Base-by-base conservation (phyloP, 2,329 filamentous ascomycete genomes). In the Sporothrix pallida region DNA sequence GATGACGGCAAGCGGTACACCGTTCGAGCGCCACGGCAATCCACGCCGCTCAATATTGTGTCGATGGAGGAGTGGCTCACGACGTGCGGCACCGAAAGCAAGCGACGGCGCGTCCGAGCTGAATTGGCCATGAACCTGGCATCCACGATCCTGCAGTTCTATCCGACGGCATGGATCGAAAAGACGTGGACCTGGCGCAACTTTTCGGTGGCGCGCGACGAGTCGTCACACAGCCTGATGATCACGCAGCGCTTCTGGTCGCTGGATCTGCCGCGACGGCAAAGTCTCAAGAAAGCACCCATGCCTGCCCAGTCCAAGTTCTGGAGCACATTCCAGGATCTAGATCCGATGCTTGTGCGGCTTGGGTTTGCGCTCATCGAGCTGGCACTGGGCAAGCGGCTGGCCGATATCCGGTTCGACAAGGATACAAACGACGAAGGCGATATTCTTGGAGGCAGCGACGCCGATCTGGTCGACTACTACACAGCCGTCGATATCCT, bases 281-380 rank as follows among this genome's bases (percentile, higher is more conserved):
- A 48, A 31, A 75, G 70, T 46, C 44, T 56, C 26, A 71, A 20
- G 46, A 71, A 31, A 54, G n/a, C 73, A 9, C 10, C 71, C 37
- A 17, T 72, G 12, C 15, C 75, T 26, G 17, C 71, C n/a, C 70
- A 73, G 17, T 74, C 72, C 52, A n/a, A n/a, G 20, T 75, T 76
- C 46, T 76, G 75, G 75, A 70, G 31, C 20, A 74, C 58, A 0
- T 76, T 76, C 50, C 37, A 68, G 9, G 63, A 74, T 26, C 73
- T 76, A 7, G 75, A 76, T 37, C 75, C 75, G n/a, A 75, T 76
- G 72, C 72, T 76, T 0, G 75, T 76, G 13, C 75, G 75, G 48
- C 74, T 76, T 3, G 74, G 75, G 9, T 76, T 76, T 65, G 75
- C 73, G 1, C 69, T 76, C 50, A 76, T 76, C 26, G 75, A 76